These are phyloP conservation scores for Candida krabiensis DNA, from an alignment of 805 yeast genomes.

Conservation along the genomic window DNA sequence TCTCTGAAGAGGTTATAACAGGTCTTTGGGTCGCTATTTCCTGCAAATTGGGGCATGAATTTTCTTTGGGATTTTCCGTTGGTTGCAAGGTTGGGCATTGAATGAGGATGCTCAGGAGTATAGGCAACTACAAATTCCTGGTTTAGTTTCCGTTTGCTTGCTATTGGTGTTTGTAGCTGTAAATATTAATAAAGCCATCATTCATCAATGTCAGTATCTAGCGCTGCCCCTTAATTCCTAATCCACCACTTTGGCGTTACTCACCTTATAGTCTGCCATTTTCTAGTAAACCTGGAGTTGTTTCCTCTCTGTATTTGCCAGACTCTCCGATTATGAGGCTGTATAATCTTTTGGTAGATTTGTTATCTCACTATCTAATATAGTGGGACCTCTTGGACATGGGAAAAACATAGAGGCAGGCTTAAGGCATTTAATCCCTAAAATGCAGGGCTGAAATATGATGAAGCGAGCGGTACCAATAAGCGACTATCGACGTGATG, in stretches of 20 bases:
- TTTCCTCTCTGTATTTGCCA: too few relatives aligned
- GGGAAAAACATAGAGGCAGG: too few relatives aligned
- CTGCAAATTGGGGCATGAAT: slow-evolving; percentile 12
- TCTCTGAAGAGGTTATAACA: slow-evolving; percentile 18
- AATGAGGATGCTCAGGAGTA: slow-evolving; percentile 22
- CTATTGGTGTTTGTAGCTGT: slow-evolving; percentile 19
- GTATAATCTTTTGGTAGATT: too few relatives aligned
- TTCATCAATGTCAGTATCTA: slow-evolving; percentile 6
- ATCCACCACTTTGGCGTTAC: slow-evolving; percentile 4
- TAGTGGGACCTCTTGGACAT: too few relatives aligned
- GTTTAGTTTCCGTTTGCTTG: slow-evolving; percentile 19
- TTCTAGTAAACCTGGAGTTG: too few relatives aligned
- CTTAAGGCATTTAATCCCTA: too few relatives aligned
- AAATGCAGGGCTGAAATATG: too few relatives aligned
- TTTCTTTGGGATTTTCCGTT: slow-evolving; percentile 16
- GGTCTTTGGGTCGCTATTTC: slow-evolving; percentile 12
- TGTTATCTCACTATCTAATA: too few relatives aligned
- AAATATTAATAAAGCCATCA: neutral
- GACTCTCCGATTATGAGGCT: too few relatives aligned
- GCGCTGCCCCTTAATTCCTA: slow-evolving; percentile 9
- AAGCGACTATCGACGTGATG: neutral
- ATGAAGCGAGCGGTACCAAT: neutral
- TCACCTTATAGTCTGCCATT: slow-evolving; percentile 19
- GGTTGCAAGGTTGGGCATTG: slow-evolving; percentile 18
- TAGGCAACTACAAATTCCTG: slow-evolving; percentile 19